Evolutionary conservation across 2,329 filamentous ascomycete genomes (phyloP).

Genomic region (Calonectria fujianensis): DNA sequence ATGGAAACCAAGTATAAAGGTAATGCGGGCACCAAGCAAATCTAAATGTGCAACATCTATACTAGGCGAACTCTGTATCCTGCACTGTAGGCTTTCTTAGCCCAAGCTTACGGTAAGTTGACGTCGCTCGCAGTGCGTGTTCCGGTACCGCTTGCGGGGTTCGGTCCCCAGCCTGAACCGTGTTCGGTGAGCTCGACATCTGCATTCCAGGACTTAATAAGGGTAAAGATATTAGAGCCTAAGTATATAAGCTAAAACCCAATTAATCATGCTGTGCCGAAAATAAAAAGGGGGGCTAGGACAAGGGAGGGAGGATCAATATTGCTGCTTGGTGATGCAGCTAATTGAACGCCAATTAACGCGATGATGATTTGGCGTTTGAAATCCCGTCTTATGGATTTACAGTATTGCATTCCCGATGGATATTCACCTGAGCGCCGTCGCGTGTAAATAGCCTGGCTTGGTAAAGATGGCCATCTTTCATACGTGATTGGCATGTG

Average conservation of each 20-base stretch:
- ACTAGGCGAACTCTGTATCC: neutral
- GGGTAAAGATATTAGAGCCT: neutral
- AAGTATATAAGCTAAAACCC: neutral
- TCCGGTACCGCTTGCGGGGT: neutral
- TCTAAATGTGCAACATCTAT: neutral
- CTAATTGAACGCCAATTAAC: neutral
- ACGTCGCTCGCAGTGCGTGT: neutral
- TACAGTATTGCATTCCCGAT: neutral
- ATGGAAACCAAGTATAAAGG: neutral
- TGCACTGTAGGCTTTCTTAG: neutral
- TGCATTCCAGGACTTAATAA: neutral
- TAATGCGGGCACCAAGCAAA: neutral
- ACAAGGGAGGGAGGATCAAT: neutral
- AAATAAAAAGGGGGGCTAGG: no score
- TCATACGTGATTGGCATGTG: neutral
- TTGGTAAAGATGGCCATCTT: neutral
- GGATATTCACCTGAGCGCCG: neutral
- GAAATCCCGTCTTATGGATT: neutral
- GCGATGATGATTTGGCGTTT: neutral
- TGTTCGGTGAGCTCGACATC: neutral
- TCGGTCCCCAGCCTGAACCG: neutral
- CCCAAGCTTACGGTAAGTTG: neutral
- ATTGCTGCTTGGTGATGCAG: neutral
- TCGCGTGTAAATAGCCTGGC: neutral
- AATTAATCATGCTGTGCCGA: neutral